Conservation (phyloP, 2,329 filamentous ascomycete species). For the Fusarium tuaranense region DNA sequence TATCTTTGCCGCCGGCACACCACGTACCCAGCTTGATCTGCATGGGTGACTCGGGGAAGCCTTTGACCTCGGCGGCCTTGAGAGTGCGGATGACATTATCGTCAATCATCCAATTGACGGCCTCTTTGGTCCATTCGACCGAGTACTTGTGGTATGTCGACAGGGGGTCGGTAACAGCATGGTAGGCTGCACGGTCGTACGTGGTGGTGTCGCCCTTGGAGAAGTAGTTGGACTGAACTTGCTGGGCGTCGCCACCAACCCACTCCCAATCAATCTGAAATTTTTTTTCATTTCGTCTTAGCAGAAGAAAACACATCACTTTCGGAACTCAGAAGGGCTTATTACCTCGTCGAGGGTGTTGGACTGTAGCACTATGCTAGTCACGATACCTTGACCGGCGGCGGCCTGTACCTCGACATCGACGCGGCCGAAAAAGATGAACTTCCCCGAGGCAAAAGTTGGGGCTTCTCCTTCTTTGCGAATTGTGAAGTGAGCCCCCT, state of each 20-base stretch:
- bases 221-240: conserved; percentile 90
- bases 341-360: conserved; percentile 76
- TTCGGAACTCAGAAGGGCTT: neutral
- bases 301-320: neutral
- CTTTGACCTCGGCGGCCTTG: conserved; percentile 61
- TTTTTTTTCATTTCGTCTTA: neutral
- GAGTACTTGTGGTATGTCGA: conserved; percentile 73
- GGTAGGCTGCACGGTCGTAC: conserved; percentile 75
- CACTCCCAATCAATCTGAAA: conserved; percentile 91
- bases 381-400: conserved; percentile 85
- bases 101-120: conserved; percentile 74
- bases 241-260: conserved; percentile 77
- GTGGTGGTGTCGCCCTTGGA: conserved; percentile 76
- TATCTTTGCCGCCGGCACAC: conserved; percentile 67
- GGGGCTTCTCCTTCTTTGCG: conserved; percentile 72
- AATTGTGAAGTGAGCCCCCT: conserved; percentile 74
- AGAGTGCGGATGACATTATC: conserved; percentile 70
- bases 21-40: conserved; percentile 75
- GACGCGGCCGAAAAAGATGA: conserved; percentile 95
- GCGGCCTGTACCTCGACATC: conserved; percentile 83
- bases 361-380: conserved; percentile 87
- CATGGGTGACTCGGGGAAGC: conserved; percentile 78
- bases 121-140: conserved; percentile 74
- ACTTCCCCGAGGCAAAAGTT: conserved; percentile 81
- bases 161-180: conserved; percentile 65